Evolutionary conservation across 768 basidiomycete genomes (phyloP).

Genomic region (Lactarius pseudohatsudake): DNA sequence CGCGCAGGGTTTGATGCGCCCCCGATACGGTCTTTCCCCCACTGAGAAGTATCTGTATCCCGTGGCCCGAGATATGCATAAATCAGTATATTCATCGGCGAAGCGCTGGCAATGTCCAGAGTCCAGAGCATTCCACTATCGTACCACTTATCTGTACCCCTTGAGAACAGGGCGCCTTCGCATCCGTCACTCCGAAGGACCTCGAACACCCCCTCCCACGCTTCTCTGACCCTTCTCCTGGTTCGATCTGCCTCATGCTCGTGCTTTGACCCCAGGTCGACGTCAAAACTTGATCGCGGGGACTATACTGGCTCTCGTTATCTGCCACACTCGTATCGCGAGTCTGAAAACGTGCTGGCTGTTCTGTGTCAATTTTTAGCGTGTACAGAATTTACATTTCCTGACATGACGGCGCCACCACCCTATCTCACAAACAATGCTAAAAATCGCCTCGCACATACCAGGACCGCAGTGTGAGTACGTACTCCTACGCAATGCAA

Average conservation of each 20-base stretch:
- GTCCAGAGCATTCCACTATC: slow-evolving; percentile 24
- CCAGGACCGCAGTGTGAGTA: not conserved
- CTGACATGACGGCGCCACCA: not conserved
- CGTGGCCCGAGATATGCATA: slow-evolving; percentile 7
- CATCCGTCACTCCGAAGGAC: slow-evolving; percentile 22
- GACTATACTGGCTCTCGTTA: not conserved
- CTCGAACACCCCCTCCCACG: slow-evolving; percentile 18
- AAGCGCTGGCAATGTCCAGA: slow-evolving; percentile 26
- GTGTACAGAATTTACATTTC: not conserved
- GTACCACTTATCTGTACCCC: slow-evolving; percentile 19
- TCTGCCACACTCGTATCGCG: not conserved
- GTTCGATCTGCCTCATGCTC: slow-evolving; percentile 9
- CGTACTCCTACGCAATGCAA: slow-evolving; percentile 14
- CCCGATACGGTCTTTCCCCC: slow-evolving; percentile 21
- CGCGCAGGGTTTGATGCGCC: slow-evolving; percentile 8
- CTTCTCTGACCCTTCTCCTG: not conserved
- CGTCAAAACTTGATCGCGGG: not conserved
- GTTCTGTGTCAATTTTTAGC: not conserved
- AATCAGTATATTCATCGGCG: slow-evolving; percentile 15
- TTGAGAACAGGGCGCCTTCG: slow-evolving; percentile 22
- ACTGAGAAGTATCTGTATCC: slow-evolving; percentile 7
- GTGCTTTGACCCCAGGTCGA: slow-evolving; percentile 1
- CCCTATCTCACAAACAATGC: not conserved
- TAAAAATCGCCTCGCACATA: not conserved
- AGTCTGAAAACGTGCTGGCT: not conserved